Base-by-base conservation (phyloP, 208 protist species). In the Herpetomonas muscarum region DNA sequence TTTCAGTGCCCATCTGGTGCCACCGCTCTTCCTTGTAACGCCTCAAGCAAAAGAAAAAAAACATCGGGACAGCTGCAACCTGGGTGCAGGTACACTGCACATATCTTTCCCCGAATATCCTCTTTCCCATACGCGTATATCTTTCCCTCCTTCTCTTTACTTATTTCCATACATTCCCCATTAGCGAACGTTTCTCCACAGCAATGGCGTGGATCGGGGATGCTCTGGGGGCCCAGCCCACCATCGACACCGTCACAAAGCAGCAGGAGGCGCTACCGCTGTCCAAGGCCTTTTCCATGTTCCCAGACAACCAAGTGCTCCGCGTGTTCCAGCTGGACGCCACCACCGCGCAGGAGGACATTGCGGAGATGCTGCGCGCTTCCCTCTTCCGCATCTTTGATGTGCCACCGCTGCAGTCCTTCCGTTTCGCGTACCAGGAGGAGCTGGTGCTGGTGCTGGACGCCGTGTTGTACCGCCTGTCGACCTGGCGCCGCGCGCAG, bases 281-380 rank as follows among this genome's bases (percentile, higher is more conserved):
- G 3, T 91, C 87, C 13, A 65, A 74, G 19, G 74, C 70, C 32
- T 92, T 94, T 37, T 82, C 88, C 6, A 67, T 71, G 41, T 82
- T 91, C 31, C 81, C 86, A 0, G 74, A 84, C 56, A 89, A 81
- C 36, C 68, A 82, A 41, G 86, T 93, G 3, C 64, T 92, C 45
- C 85, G 90, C 21, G 76, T 92, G 19, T 90, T 87, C 54, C 90
- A 96, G 67, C 49, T 93, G 1, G 81, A 84, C 41, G 86, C 79
- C 7, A 57, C 92, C 22, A 64, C 71, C 19, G 71, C 79, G 9
- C 82, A 96, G 55, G 67, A 81, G 41, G 85, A 96, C 55, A 56
- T 96, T 1, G 66, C 75, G 12, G 82, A 93, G n/a, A 83, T 92
- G n/a, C 66, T 96, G 22, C 77, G 70, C 37, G 60, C 55, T 22